phyloP scores from a whole-genome alignment of 1,139 yeast species.

The Pichia sp. region DNA sequence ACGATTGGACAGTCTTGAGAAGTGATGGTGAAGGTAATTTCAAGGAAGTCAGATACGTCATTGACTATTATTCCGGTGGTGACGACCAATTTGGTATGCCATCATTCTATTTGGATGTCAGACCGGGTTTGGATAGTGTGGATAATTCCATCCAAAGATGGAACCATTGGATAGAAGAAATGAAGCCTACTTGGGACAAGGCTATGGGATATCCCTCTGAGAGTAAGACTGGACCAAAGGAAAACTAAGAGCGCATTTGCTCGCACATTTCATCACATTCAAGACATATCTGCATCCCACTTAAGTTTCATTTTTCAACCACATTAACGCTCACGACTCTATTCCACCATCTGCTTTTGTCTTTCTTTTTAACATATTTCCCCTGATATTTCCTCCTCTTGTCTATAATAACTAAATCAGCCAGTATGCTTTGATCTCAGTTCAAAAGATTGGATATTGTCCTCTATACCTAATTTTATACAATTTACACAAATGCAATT shows the following conservation, averaged over 20 bases:
- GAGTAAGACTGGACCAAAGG: conserved; percentile 1
- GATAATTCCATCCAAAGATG: conserved; percentile 58
- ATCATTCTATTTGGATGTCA: conserved; percentile 82
- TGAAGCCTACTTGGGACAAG: conserved; percentile 28
- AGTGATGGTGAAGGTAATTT: conserved; percentile 38
- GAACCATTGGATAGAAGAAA: conserved; percentile 23
- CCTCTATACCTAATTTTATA: too few relatives aligned
- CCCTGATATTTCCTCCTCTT: too few relatives aligned
- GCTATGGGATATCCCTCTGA: conserved; percentile 24
- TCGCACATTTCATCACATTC: too few relatives aligned
- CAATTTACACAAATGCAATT: too few relatives aligned
- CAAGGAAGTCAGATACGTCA: conserved; percentile 77
- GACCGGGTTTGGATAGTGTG: conserved; percentile 83
- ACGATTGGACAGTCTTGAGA: conserved; percentile 95
- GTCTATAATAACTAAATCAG: too few relatives aligned
- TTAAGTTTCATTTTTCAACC: neutral
- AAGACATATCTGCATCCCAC: too few relatives aligned
- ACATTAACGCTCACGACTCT: neutral
- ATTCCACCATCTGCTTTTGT: neutral
- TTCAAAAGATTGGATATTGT: too few relatives aligned
- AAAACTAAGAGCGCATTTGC: neutral
- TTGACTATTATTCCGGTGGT: conserved; percentile 87
- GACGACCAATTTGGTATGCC: conserved; percentile 92
- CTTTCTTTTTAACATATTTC: too few relatives aligned
- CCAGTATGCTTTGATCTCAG: too few relatives aligned